These are phyloP conservation scores for Alectoria sarmentosa DNA, from an alignment of 495 filamentous ascomycete species.

Conservation along the genomic window DNA sequence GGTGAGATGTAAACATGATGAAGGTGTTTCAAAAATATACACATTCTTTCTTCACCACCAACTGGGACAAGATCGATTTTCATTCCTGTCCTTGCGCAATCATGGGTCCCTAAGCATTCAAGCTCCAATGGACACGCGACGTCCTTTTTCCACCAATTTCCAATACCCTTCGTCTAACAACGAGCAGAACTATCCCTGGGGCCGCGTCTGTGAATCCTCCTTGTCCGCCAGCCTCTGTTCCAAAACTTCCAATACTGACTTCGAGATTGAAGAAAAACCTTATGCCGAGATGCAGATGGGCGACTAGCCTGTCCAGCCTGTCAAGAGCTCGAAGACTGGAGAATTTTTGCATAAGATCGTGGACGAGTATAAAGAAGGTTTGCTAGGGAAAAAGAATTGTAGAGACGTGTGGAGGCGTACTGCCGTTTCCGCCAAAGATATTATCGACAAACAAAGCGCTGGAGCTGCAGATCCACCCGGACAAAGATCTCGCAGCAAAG, in stretches of 20 bases:
- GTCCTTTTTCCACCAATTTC: not conserved
- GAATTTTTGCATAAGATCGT: constrained; percentile 60
- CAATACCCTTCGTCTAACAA: not conserved
- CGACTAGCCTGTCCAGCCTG: constrained; percentile 66
- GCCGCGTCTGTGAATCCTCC: constrained; percentile 41
- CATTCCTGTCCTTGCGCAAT: not conserved
- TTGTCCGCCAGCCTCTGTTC: constrained; percentile 38
- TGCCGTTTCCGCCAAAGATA: constrained; percentile 76
- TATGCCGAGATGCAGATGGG: constrained; percentile 72
- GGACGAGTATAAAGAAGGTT: constrained; percentile 51
- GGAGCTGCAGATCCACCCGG: constrained; percentile 73
- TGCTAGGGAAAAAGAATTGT: constrained; percentile 59
- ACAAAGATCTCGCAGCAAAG: constrained; percentile 55
- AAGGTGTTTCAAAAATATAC: not conserved
- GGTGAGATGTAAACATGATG: constrained; percentile 7
- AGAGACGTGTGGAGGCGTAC: constrained; percentile 54
- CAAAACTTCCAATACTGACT: constrained; percentile 36
- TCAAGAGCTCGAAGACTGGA: constrained; percentile 52
- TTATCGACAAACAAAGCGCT: constrained; percentile 73
- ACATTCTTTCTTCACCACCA: not conserved
- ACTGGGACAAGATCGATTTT: not conserved
- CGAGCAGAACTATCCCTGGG: constrained; percentile 42
- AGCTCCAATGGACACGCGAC: constrained; percentile 24
- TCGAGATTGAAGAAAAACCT: constrained; percentile 35
- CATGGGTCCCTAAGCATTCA: constrained; percentile 22